phyloP scores from a whole-genome alignment of 192 early-diverging fungal genomes.

The Linnemannia zychae region DNA sequence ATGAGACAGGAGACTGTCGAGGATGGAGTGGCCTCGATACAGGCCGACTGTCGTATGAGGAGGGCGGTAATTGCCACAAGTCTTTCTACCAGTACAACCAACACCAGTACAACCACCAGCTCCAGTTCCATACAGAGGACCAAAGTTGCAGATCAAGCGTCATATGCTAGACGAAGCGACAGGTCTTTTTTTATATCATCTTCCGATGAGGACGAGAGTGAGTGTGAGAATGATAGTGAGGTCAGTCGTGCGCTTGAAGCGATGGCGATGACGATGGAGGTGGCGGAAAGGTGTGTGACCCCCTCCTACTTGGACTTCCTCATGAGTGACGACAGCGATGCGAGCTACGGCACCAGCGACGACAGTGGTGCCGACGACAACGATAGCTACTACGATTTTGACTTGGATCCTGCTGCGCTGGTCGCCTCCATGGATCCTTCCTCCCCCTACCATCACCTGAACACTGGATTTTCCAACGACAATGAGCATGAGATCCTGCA shows the following conservation, averaged over 20 bases:
- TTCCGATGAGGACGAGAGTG: neutral
- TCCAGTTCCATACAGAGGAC: neutral
- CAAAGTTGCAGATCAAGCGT: neutral
- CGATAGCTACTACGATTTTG: slow-evolving; percentile 1
- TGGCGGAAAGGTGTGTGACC: neutral
- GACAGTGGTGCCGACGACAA: neutral
- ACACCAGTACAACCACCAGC: neutral
- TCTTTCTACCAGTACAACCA: neutral
- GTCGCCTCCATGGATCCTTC: slow-evolving; percentile 7
- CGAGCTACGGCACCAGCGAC: slow-evolving; percentile 21
- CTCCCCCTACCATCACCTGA: neutral
- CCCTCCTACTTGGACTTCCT: neutral
- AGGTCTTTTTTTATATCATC: neutral
- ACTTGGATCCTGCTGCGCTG: slow-evolving; percentile 19
- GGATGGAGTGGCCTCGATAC: neutral
- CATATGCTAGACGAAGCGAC: neutral
- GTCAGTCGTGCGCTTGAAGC: neutral
- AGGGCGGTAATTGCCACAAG: neutral
- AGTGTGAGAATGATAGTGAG: neutral
- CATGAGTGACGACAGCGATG: neutral
- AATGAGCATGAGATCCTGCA: slow-evolving; percentile 14
- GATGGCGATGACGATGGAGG: neutral
- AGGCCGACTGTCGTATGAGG: neutral
- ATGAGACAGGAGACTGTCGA: neutral
- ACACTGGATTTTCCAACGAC: neutral